These are phyloP conservation scores for Apiotrichum gracile DNA, from an alignment of 1,284 basidiomycete species.

Conservation along the genomic window DNA sequence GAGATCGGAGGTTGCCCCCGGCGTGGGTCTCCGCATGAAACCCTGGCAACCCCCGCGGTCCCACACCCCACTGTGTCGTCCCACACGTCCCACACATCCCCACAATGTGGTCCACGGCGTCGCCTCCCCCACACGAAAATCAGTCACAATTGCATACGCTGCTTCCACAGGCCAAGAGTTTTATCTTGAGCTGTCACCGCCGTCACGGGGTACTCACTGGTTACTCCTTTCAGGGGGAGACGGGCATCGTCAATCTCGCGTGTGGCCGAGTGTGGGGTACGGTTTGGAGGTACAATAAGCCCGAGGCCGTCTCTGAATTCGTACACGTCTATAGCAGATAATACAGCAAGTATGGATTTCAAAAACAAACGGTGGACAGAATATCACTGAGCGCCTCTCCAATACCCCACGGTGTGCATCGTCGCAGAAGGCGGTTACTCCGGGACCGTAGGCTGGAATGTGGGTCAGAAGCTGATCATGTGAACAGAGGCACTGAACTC, in stretches of 20 bases:
- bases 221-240: too few relatives aligned
- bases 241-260: too few relatives aligned
- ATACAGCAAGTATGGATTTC: neutral
- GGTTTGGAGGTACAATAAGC: too few relatives aligned
- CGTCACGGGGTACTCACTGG: too few relatives aligned
- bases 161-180: too few relatives aligned
- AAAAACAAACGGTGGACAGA: constrained; percentile 2
- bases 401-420: constrained; percentile 9
- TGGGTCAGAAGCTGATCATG: neutral
- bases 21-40: neutral
- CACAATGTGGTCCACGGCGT: neutral
- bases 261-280: too few relatives aligned
- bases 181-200: too few relatives aligned
- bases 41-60: neutral
- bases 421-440: constrained; percentile 6
- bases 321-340: too few relatives aligned
- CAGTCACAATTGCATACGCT: too few relatives aligned
- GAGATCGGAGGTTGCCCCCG: too few relatives aligned
- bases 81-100: neutral
- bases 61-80: neutral
- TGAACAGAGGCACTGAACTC: neutral
- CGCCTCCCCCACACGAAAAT: too few relatives aligned
- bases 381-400: constrained; percentile 7
- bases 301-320: too few relatives aligned
- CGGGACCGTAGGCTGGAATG: constrained; percentile 5